Evolutionary conservation across 208 protist species (phyloP).

Genomic region (Giardia duodenalis): DNA sequence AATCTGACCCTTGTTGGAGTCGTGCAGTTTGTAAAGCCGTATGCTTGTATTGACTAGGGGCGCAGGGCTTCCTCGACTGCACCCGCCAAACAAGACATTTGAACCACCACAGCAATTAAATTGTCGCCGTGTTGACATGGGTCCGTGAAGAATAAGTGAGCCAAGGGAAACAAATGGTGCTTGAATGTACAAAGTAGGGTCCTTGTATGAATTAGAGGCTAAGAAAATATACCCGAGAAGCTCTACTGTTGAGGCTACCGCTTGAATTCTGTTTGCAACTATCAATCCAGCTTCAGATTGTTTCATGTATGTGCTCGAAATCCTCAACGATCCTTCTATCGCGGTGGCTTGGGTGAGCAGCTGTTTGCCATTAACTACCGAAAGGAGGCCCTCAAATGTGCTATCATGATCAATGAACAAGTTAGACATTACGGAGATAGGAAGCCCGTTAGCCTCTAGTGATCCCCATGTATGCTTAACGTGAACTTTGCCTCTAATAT

Average conservation of each 20-base stretch:
- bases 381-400: not conserved
- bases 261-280: not conserved
- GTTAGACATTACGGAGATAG: too few relatives aligned
- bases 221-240: not conserved
- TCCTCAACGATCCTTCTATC: not conserved
- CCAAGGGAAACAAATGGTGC: not conserved
- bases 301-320: not conserved
- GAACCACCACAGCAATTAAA: not conserved
- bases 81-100: not conserved
- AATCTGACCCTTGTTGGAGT: not conserved
- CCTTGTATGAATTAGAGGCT: not conserved
- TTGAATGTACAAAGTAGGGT: not conserved
- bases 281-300: not conserved
- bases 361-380: not conserved
- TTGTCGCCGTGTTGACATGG: not conserved
- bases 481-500: too few relatives aligned
- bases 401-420: not conserved
- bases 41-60: not conserved
- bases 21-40: not conserved
- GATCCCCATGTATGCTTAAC: too few relatives aligned
- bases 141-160: not conserved
- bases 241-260: not conserved
- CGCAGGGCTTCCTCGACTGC: not conserved
- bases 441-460: too few relatives aligned
- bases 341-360: not conserved